These are phyloP conservation scores for Chlorella sp. DNA, from an alignment of 139 green algal genomes.

Conservation along the genomic window DNA sequence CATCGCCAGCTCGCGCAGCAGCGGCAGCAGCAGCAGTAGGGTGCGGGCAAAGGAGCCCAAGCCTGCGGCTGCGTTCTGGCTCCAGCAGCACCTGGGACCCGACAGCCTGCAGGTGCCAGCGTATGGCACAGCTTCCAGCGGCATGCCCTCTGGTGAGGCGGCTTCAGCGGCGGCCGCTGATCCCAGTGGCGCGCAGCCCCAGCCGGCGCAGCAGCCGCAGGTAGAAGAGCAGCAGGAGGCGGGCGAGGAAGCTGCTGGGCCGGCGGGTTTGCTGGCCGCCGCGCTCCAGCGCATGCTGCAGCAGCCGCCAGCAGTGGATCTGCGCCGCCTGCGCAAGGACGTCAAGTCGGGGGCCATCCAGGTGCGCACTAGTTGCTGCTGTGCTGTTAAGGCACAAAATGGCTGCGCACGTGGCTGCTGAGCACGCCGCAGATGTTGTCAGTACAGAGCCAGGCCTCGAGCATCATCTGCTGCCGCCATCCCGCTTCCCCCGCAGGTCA, in stretches of 20 bases:
- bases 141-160: neutral
- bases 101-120: slow-evolving; percentile 15
- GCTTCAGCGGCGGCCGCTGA: neutral
- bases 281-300: neutral
- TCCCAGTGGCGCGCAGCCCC: neutral
- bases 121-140: neutral
- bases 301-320: slow-evolving; percentile 14
- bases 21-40: neutral
- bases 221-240: neutral
- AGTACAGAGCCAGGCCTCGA: no score
- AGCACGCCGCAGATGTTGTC: no score
- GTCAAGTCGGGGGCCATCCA: slow-evolving; percentile 34
- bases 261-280: neutral
- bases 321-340: slow-evolving; percentile 23
- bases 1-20: neutral
- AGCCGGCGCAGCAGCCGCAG: neutral
- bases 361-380: no score
- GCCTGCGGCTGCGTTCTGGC: slow-evolving; percentile 22
- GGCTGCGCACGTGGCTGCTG: no score
- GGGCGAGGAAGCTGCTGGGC: neutral
- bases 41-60: no score
- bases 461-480: no score
- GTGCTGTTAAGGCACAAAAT: no score
- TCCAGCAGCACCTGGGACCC: slow-evolving; percentile 20
- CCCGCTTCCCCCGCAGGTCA: neutral